Conservation (phyloP, 208 protist genomes). For the Crithidia bombi region DNA sequence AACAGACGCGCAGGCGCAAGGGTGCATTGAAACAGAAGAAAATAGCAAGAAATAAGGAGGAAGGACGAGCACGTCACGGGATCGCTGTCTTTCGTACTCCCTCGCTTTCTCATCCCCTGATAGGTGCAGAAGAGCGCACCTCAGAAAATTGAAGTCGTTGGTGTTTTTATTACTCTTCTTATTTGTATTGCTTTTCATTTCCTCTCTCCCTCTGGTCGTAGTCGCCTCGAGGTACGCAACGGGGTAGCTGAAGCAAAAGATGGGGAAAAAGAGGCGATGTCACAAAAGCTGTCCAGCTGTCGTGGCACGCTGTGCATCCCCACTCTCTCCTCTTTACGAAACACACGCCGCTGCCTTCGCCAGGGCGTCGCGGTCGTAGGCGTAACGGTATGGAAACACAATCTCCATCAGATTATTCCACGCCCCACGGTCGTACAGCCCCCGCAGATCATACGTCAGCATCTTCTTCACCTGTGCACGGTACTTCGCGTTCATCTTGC, state of each 20-base stretch:
- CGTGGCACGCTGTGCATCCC: neutral
- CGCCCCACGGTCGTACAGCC: slow-evolving; percentile 78
- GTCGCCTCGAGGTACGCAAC: no score
- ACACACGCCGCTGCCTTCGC: slow-evolving; percentile 15
- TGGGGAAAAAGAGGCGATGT: neutral
- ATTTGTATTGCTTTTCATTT: neutral
- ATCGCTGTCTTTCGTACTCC: no score
- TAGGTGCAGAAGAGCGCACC: no score
- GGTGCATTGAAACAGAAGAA: no score
- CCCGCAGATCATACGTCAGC: slow-evolving; percentile 56
- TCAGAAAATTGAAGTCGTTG: no score
- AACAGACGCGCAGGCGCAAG: no score
- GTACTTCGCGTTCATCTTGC: slow-evolving; percentile 58
- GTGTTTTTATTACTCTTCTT: neutral
- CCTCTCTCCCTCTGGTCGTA: no score
- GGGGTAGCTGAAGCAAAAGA: neutral
- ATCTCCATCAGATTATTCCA: slow-evolving; percentile 81
- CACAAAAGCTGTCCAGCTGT: neutral
- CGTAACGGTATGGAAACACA: slow-evolving; percentile 58
- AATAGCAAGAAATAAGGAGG: no score
- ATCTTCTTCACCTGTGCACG: slow-evolving; percentile 63
- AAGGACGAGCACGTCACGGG: no score
- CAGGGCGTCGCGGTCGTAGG: slow-evolving; percentile 24
- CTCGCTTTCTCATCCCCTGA: no score
- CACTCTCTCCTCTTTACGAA: neutral